Evolutionary conservation across 106 monocot genomes (phyloP).

Genomic region (Dendrobium catenatum): DNA sequence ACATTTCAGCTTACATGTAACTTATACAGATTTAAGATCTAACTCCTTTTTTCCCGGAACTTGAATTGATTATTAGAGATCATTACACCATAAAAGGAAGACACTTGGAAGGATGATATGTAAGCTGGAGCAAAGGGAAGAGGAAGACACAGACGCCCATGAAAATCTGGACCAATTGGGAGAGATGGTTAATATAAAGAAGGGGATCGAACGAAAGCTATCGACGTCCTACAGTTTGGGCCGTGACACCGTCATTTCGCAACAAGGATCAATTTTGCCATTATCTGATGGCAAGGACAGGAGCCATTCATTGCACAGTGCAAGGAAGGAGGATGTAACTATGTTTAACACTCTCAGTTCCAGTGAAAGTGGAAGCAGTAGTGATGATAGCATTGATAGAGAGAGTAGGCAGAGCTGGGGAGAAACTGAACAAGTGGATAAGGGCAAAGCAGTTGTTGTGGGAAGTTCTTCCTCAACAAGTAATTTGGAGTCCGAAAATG

Average conservation of each 20-base stretch:
- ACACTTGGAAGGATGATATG: slow-evolving; percentile 47
- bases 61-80: slow-evolving; percentile 32
- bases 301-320: slow-evolving; percentile 60
- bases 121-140: slow-evolving; percentile 45
- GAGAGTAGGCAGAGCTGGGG: slow-evolving; percentile 5
- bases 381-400: background rate
- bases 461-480: slow-evolving; percentile 9
- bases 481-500: background rate
- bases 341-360: slow-evolving; percentile 54
- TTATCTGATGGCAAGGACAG: slow-evolving; percentile 41
- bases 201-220: slow-evolving; percentile 63
- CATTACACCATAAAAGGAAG: slow-evolving; percentile 51
- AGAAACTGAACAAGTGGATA: slow-evolving; percentile 7
- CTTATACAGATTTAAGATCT: background rate
- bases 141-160: slow-evolving; percentile 23
- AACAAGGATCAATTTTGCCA: slow-evolving; percentile 35
- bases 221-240: slow-evolving; percentile 72
- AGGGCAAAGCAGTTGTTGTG: slow-evolving; percentile 15
- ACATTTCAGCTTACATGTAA: background rate
- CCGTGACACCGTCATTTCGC: slow-evolving; percentile 24
- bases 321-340: slow-evolving; percentile 44
- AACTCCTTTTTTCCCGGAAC: background rate
- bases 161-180: slow-evolving; percentile 49
- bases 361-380: slow-evolving; percentile 18
- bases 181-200: slow-evolving; percentile 48